phyloP scores from a whole-genome alignment of 805 yeast species.

The Tetrapisispora phaffii region DNA sequence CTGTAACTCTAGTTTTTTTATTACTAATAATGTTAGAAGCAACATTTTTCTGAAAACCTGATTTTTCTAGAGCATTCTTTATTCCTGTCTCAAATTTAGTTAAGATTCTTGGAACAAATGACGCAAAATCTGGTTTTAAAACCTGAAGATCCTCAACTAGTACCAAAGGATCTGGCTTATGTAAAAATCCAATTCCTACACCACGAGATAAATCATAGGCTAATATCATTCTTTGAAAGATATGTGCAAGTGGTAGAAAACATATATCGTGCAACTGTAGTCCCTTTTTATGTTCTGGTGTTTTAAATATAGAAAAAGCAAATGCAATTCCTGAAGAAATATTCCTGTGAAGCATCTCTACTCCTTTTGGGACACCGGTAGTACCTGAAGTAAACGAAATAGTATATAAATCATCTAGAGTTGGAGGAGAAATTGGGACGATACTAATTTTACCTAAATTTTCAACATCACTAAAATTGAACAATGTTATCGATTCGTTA shows the following conservation, averaged over 20 bases:
- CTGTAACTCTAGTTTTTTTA: slow-evolving; percentile 14
- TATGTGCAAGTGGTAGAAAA: slow-evolving; percentile 52
- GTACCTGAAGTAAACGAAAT: slow-evolving; percentile 70
- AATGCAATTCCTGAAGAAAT: slow-evolving; percentile 42
- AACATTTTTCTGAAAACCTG: slow-evolving; percentile 15
- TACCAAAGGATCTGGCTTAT: slow-evolving; percentile 40
- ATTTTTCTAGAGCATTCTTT: slow-evolving; percentile 31
- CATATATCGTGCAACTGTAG: slow-evolving; percentile 29
- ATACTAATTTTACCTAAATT: slow-evolving; percentile 36
- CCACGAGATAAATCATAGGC: slow-evolving; percentile 40
- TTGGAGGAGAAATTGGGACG: slow-evolving; percentile 37
- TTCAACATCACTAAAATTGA: slow-evolving; percentile 34
- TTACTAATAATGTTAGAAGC: slow-evolving; percentile 20
- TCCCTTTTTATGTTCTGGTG: slow-evolving; percentile 18
- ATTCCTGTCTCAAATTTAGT: slow-evolving; percentile 54
- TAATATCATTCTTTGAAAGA: slow-evolving; percentile 41
- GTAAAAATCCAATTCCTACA: slow-evolving; percentile 44
- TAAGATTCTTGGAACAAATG: slow-evolving; percentile 55
- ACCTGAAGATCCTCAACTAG: slow-evolving; percentile 49
- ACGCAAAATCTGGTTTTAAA: slow-evolving; percentile 43
- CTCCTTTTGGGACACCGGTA: slow-evolving; percentile 70
- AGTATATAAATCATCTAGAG: slow-evolving; percentile 45
- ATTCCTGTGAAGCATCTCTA: slow-evolving; percentile 43
- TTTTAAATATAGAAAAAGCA: slow-evolving; percentile 29
- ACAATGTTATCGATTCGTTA: slow-evolving; percentile 33